Evolutionary conservation across 495 filamentous ascomycete species (phyloP).

Genomic region (Trichocladium uniseriatum): DNA sequence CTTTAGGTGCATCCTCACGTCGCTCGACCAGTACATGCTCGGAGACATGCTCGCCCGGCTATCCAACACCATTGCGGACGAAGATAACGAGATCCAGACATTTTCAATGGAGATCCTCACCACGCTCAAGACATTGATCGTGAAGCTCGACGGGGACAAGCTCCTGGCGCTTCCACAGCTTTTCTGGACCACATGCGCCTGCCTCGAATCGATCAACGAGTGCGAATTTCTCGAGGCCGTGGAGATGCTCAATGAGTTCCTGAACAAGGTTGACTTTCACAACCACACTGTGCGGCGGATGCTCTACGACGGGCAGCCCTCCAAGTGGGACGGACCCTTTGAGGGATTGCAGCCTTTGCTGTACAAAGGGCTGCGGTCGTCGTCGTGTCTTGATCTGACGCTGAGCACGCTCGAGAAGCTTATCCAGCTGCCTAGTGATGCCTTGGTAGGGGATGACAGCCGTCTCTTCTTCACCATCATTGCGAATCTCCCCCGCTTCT

Average conservation of each 20-base stretch:
- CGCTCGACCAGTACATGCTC: conserved; percentile 84
- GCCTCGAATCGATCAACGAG: conserved; percentile 90
- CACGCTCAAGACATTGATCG: conserved; percentile 81
- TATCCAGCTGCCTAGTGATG: conserved; percentile 67
- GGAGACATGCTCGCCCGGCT: conserved; percentile 90
- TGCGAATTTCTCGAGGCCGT: conserved; percentile 86
- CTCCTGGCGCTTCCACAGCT: conserved; percentile 82
- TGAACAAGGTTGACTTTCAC: conserved; percentile 74
- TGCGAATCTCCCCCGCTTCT: conserved; percentile 83
- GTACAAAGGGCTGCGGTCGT: conserved; percentile 89
- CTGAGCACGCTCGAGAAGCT: conserved; percentile 70
- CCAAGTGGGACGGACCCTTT: conserved; percentile 82
- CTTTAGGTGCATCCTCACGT: conserved; percentile 85
- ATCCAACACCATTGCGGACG: conserved; percentile 92
- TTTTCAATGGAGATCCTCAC: conserved; percentile 98
- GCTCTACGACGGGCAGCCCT: conserved; percentile 67
- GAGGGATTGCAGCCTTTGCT: conserved; percentile 78
- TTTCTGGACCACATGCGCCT: conserved; percentile 96
- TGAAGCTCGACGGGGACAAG: conserved; percentile 67
- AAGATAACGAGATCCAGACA: conserved; percentile 81
- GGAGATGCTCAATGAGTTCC: conserved; percentile 80
- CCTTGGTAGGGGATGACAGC: conserved; percentile 70
- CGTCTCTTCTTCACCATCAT: conserved; percentile 75
- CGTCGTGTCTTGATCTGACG: conserved; percentile 63
- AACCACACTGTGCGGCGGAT: conserved; percentile 56